phyloP scores from a whole-genome alignment of 371 early-diverging fungal species.

The Zancudomyces culisetae region DNA sequence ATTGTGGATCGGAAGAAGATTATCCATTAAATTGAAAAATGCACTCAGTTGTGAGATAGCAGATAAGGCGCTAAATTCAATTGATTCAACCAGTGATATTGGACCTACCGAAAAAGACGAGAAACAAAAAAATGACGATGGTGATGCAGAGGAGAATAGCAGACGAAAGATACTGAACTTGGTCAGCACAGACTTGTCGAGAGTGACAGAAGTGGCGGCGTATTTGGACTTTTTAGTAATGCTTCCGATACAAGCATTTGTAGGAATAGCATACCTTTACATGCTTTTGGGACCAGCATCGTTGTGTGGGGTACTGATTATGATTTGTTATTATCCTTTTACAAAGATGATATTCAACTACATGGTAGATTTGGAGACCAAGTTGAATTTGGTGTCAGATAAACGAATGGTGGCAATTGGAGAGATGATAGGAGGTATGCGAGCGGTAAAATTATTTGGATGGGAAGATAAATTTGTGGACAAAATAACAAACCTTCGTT shows the following conservation, averaged over 20 bases:
- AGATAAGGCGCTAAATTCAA: slow-evolving; percentile 9
- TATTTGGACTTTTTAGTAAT: slow-evolving; percentile 32
- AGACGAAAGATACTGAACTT: slow-evolving; percentile 65
- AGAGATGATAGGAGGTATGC: slow-evolving; percentile 46
- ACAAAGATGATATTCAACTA: slow-evolving; percentile 32
- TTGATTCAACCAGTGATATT: neutral
- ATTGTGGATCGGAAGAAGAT: slow-evolving; percentile 17
- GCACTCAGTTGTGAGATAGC: slow-evolving; percentile 20
- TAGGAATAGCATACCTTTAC: slow-evolving; percentile 42
- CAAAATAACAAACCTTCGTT: slow-evolving; percentile 13
- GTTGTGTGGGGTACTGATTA: slow-evolving; percentile 38
- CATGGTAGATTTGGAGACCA: slow-evolving; percentile 31
- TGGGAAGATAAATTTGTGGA: slow-evolving; percentile 49
- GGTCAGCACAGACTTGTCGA: slow-evolving; percentile 62
- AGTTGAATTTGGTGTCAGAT: slow-evolving; percentile 35
- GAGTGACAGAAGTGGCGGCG: slow-evolving; percentile 36
- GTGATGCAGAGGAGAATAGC: no score
- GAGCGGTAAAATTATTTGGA: slow-evolving; percentile 62
- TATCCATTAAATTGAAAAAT: slow-evolving; percentile 14
- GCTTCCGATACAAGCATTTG: slow-evolving; percentile 31
- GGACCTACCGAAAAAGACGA: slow-evolving; percentile 3
- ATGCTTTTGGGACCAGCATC: slow-evolving; percentile 41
- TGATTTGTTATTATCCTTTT: slow-evolving; percentile 39
- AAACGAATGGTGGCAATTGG: slow-evolving; percentile 33
- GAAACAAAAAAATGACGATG: slow-evolving; percentile 7